phyloP scores from a whole-genome alignment of 2,329 filamentous ascomycete species.

The Ophiostoma sp. region DNA sequence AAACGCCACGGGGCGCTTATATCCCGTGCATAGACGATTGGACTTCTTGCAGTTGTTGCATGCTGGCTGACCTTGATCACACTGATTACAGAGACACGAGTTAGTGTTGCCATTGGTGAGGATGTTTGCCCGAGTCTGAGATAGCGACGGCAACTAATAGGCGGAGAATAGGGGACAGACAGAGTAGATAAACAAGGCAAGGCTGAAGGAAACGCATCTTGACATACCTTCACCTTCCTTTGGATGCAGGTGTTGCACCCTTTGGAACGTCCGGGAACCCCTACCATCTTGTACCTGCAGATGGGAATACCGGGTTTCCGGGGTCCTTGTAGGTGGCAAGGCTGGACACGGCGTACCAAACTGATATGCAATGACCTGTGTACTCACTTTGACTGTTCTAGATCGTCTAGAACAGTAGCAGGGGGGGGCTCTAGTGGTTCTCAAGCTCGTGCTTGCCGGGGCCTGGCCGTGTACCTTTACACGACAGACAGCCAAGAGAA shows the following conservation, averaged over 20 bases:
- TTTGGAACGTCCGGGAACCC: conserved; percentile 27
- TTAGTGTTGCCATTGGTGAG: neutral
- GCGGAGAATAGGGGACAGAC: neutral
- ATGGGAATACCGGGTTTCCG: neutral
- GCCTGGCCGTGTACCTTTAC: no score
- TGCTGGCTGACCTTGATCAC: conserved; percentile 25
- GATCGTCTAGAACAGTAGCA: no score
- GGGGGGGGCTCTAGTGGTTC: no score
- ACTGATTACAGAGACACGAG: conserved; percentile 20
- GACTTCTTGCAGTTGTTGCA: conserved; percentile 30
- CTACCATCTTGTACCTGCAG: conserved; percentile 25
- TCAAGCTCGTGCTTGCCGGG: no score
- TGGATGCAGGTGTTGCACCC: conserved; percentile 27
- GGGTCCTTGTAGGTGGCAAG: neutral
- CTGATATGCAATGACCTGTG: neutral
- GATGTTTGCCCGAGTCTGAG: neutral
- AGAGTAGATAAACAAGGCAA: neutral
- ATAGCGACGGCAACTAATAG: neutral
- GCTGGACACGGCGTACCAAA: neutral
- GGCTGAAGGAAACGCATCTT: neutral
- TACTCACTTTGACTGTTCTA: no score
- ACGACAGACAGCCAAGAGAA: no score
- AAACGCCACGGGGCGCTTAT: conserved; percentile 27
- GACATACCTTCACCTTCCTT: conserved; percentile 26
- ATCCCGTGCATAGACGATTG: conserved; percentile 28